Conservation (phyloP, 176 grass and related monocot species). For the Avena atlantica region DNA sequence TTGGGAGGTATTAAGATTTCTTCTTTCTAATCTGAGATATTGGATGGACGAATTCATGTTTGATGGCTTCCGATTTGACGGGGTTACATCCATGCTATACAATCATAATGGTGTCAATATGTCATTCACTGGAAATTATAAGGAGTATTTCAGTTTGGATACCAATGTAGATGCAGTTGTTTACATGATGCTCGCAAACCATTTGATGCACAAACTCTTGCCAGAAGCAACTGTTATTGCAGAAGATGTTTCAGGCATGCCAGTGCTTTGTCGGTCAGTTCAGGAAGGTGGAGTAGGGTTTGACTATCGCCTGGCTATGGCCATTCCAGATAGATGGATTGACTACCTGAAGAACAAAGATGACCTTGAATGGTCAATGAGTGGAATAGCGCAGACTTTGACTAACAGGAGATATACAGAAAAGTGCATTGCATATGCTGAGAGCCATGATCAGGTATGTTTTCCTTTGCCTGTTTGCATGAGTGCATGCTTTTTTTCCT, state of each 20-base stretch:
- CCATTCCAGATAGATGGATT: constrained; percentile 97
- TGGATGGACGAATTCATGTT: constrained; percentile 95
- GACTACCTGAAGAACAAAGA: constrained; percentile 91
- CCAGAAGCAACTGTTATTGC: constrained; percentile 83
- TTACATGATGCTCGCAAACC: constrained; percentile 93
- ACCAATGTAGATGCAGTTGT: constrained; percentile 96
- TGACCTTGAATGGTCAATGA: constrained; percentile 75
- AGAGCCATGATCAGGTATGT: constrained; percentile 97
- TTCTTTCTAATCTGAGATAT: constrained; percentile 96
- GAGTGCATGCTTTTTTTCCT: background rate
- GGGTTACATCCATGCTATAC: constrained; percentile 94
- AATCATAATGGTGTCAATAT: constrained; percentile 94
- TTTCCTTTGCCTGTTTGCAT: background rate
- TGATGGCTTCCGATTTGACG: constrained; percentile 96
- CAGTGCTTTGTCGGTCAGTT: constrained; percentile 77
- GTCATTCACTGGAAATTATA: constrained; percentile 78
- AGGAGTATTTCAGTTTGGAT: constrained; percentile 81
- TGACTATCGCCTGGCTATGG: constrained; percentile 94
- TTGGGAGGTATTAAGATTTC: constrained; percentile 95
- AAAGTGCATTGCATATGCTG: constrained; percentile 90
- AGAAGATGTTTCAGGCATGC: constrained; percentile 99
- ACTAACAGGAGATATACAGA: constrained; percentile 96
- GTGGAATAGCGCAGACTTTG: constrained; percentile 74
- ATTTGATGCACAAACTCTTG: constrained; percentile 75
- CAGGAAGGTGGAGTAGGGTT: constrained; percentile 93